A percentile compares a stretch with the other conserved stretches of the same genome.
Evolutionary conservation across 2,329 filamentous ascomycete genomes (phyloP).

Genomic region (Fusarium redolens): DNA sequence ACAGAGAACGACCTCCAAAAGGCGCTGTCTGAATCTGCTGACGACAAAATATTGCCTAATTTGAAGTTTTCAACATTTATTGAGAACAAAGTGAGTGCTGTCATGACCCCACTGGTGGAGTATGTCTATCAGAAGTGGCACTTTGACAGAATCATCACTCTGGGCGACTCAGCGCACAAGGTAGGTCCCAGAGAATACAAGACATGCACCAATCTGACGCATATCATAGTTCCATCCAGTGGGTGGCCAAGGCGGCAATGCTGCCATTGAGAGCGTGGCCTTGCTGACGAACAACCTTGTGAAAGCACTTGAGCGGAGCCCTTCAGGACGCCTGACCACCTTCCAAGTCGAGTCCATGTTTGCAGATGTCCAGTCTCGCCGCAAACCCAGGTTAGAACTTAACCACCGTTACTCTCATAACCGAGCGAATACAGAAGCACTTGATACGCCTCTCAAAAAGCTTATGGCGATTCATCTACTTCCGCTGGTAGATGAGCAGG

Average conservation of each 20-base stretch:
- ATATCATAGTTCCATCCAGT: background rate
- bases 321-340: background rate
- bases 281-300: background rate
- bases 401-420: background rate
- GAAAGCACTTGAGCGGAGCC: background rate
- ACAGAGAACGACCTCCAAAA: background rate
- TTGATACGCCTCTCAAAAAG: background rate
- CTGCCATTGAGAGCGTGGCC: background rate
- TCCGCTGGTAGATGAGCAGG: background rate
- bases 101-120: background rate
- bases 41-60: background rate
- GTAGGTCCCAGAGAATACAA: fast-evolving
- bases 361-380: background rate
- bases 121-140: constrained; percentile 6
- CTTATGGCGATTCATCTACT: background rate
- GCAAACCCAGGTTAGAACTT: background rate
- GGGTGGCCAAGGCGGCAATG: background rate
- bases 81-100: background rate
- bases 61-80: background rate
- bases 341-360: background rate
- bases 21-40: background rate
- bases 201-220: background rate
- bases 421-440: background rate
- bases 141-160: background rate
- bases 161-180: constrained; percentile 7